phyloP scores from a whole-genome alignment of 139 green algal genomes.

The Picocystis salinarum region DNA sequence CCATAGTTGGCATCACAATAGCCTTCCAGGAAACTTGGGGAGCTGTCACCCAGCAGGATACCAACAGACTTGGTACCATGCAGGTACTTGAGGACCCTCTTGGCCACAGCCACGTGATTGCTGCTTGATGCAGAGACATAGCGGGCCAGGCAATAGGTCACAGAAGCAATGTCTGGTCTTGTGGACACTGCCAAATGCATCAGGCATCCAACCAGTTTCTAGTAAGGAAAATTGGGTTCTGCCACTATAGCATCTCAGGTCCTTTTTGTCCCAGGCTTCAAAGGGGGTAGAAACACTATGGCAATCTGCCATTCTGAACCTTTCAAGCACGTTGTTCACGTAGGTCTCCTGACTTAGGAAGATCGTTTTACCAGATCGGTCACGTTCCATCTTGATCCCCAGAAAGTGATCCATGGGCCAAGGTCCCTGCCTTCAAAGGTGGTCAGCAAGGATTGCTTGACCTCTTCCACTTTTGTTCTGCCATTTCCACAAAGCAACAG shows the following conservation, averaged over 20 bases:
- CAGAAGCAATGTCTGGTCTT: slow-evolving; percentile 3
- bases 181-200: slow-evolving; percentile 3
- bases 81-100: slow-evolving; percentile 2
- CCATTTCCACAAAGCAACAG: too few relatives aligned
- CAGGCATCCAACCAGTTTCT: slow-evolving; percentile 4
- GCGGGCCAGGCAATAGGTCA: neutral
- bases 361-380: neutral
- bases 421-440: neutral
- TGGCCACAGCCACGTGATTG: slow-evolving; percentile 1
- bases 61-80: neutral
- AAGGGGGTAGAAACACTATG: neutral
- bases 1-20: slow-evolving; percentile 1
- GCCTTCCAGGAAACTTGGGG: slow-evolving; percentile 3
- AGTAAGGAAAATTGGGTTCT: slow-evolving; percentile 3
- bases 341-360: neutral
- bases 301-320: neutral
- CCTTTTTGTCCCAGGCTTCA: neutral
- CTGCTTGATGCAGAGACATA: slow-evolving; percentile 1
- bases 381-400: neutral
- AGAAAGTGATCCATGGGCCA: neutral
- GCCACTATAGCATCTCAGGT: neutral
- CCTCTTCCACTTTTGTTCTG: too few relatives aligned
- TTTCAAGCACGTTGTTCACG: neutral
- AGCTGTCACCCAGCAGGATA: slow-evolving; percentile 2
- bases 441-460: neutral